Base-by-base conservation (phyloP, 2,329 filamentous ascomycete genomes). In the Epichloe festucae region DNA sequence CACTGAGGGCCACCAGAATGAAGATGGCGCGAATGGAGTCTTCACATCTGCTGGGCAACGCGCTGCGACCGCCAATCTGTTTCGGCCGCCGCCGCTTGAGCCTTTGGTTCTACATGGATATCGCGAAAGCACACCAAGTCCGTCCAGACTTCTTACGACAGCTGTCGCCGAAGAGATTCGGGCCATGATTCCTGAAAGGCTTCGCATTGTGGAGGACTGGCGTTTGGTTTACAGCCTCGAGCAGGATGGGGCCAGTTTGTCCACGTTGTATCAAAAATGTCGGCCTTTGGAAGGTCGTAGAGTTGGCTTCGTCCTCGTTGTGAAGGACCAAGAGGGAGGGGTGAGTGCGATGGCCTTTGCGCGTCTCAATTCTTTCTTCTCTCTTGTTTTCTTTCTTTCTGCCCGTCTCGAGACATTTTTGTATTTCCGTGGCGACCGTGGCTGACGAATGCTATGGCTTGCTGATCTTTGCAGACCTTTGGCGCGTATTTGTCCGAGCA, bases 401-500 rank as follows among this genome's bases (percentile, higher is more conserved):
- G 6, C 43, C 2, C 4, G 21, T 2, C 21, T 41, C 11, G n/a
- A 12, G 40, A 19, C 38, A 21, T 11, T n/a, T 10, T 41, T 41
- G 5, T 41, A 14, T 15, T 31, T 36, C 5, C 14, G 1, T 35
- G 8, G 35, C 11, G 39, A 34, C 27, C 36, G 10, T 8, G 12
- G 41, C 54, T 56, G 35, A 53, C 46, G 19, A 19, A 19, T 36
- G 49, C 11, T 40, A 8, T 39, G 36, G 17, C 23, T 43, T 17
- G 46, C 23, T 34, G 27, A 23, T 23, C 34, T 31, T 3, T 42
- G 27, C 56, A 84, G 78, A 78, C 89, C 42, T 98, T 98, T 65
- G 93, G 93, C 63, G 90, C 90, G 50, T 97, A 97, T 67, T 80
- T 97, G 50, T 94, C 89, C 49, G 91, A 98, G 65, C 76, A 86